Conservation (phyloP, 164 flowering plant species). For the Euptelea pleiosperma region DNA sequence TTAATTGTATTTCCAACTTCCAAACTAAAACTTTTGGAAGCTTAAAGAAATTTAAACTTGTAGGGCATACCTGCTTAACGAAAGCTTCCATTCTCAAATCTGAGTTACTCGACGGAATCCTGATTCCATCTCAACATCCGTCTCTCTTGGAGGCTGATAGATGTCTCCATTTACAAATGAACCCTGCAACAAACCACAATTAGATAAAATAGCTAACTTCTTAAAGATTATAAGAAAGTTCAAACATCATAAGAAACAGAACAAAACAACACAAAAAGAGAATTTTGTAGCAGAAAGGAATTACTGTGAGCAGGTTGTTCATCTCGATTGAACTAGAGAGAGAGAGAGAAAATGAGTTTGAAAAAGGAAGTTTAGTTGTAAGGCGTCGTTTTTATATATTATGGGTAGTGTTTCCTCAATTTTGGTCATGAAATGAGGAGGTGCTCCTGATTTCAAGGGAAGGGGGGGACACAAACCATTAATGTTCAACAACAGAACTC, state of each 20-base stretch:
- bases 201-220: neutral
- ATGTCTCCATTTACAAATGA: constrained; percentile 41
- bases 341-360: too few relatives aligned
- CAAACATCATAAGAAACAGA: neutral
- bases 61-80: constrained; percentile 45
- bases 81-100: constrained; percentile 61
- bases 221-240: neutral
- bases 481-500: constrained; percentile 78
- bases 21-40: neutral
- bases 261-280: neutral
- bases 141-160: constrained; percentile 28
- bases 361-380: too few relatives aligned
- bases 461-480: too few relatives aligned
- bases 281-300: neutral
- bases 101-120: constrained; percentile 24
- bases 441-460: too few relatives aligned
- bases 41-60: too few relatives aligned
- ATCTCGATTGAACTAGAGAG: constrained; percentile 26
- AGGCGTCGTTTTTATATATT: too few relatives aligned
- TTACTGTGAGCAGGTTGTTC: constrained; percentile 47
- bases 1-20: too few relatives aligned
- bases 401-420: too few relatives aligned
- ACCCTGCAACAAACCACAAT: constrained; percentile 31
- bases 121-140: constrained; percentile 48
- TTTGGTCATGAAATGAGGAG: too few relatives aligned